phyloP scores from a whole-genome alignment of 805 yeast genomes.

The Dipodascopsis uninucleata region DNA sequence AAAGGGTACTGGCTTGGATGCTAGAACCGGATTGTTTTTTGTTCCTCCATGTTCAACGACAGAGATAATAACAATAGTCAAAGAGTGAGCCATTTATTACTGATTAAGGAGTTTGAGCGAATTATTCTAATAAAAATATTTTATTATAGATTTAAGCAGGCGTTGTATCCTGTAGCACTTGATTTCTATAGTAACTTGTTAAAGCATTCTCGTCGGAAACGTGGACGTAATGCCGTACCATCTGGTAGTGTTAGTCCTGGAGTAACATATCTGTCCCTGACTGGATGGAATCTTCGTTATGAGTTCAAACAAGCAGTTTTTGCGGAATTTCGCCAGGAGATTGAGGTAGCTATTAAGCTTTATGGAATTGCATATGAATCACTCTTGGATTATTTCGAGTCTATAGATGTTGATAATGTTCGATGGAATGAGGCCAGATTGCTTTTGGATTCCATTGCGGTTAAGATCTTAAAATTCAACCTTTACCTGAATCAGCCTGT shows the following conservation, averaged over 20 bases:
- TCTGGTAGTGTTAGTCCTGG: constrained; percentile 12
- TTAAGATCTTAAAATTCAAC: constrained; percentile 60
- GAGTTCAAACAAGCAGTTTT: constrained; percentile 50
- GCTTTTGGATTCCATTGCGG: constrained; percentile 56
- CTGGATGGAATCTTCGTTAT: constrained; percentile 50
- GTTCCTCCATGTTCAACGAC: constrained; percentile 42
- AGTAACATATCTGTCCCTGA: constrained; percentile 31
- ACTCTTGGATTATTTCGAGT: constrained; percentile 42
- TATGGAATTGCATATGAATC: constrained; percentile 55
- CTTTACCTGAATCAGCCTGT: constrained; percentile 57
- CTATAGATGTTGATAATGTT: constrained; percentile 28
- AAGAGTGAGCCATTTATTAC: constrained; percentile 28
- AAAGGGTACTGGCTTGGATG: constrained; percentile 43
- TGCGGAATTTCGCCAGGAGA: constrained; percentile 47
- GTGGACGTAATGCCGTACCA: constrained; percentile 31
- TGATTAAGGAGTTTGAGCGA: neutral
- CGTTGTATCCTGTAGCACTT: constrained; percentile 41
- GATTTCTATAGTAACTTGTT: constrained; percentile 47
- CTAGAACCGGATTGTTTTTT: constrained; percentile 45
- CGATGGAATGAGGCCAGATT: constrained; percentile 47
- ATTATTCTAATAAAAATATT: neutral
- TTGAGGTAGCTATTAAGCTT: constrained; percentile 48
- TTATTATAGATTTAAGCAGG: constrained; percentile 34
- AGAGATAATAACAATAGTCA: constrained; percentile 43
- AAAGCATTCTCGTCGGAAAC: constrained; percentile 42